Evolutionary conservation across 148 eudicot species (phyloP), one percentile per base, ranked within the genome.

Genomic region (Rhododendron williamsianum): DNA sequence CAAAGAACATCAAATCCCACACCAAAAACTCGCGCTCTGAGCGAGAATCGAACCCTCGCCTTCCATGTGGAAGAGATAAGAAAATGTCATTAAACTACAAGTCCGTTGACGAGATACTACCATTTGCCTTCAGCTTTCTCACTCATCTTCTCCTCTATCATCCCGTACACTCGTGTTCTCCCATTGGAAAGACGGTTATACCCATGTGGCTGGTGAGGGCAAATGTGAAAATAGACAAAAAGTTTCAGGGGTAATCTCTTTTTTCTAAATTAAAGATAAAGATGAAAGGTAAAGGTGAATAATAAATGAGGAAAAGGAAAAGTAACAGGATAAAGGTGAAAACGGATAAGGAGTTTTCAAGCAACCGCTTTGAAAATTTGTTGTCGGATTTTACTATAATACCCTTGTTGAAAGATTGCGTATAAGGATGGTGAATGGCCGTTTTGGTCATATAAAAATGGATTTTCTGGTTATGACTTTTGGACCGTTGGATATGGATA

Each of bases 391-490:
- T 46, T 21, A 77, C 81, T 45, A 45, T 43, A 46, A 78, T 46
- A 13, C 5, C 81, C 81, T 78, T 23, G 33, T 5, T 48, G 23
- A 51, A 46, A 25, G 19, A 13, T 11, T 25, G 36, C 36, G 15
- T n/a, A 5, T 4, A 4, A 78, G 19, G 41, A 5, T 13, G 60
- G 12, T 25, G 81, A 25, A 46, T 46, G 41, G 38, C 21, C 58
- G 13, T 49, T 67, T 45, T 82, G 25, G 58, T 45, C 54, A 46
- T 54, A 67, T 25, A 27, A 77, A 13, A 25, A 16, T 63, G 18
- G 54, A 58, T 43, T 43, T 82, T 67, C n/a, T 67, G 2, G 84
- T 69, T 82, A 69, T 25, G 84, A 82, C 84, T 67, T 45, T 77
- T 15, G 84, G 43, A 45, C 54, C 19, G 60, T 60, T 23, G 21